Evolutionary conservation across 106 monocot genomes (phyloP), one percentile per base, ranked within the genome.

Genomic region (Hemerocallis citrina): DNA sequence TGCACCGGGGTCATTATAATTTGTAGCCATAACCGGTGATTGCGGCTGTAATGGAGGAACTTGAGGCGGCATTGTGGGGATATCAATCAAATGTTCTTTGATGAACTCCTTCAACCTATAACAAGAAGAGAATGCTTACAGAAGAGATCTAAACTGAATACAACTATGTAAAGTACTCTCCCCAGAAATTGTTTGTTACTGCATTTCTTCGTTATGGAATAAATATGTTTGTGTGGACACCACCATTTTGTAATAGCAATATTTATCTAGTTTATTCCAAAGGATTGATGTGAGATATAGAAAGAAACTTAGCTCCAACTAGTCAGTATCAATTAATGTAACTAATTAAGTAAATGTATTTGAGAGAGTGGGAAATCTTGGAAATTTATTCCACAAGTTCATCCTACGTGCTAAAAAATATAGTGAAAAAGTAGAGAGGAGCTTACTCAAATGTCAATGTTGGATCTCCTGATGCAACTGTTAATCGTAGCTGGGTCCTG

Each of bases 31-130:
- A 2, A 63, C 52, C 37, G 78, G 76, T 47, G 59, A 48, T 0
- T n/a, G 16, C 14, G 55, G 39, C 6, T 43, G 9, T 8, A 49
- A 29, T 19, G 50, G 39, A 17, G 80, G 57, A 25, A 73, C 48
- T 27, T 62, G 59, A 4, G 70, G 67, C 9, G 68, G 16, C 33
- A 52, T 37, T 64, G 23, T 59, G 9, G 96, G 96, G 24, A 98
- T 81, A 59, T 57, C 68, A 62, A 98, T 57, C 62, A 98, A 31
- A 69, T 98, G 72, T 64, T 98, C 96, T 67, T 98, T 98, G 59
- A 98, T 72, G 21, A 85, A 73, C 73, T 98, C 96, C 67, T 98
- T 98, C 72, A 98, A 82, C 84, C 96, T 98, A 58, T 58, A 48
- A 31, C 6, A 34, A 14, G 8, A 57, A 21, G 36, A 13, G 52